Evolutionary conservation across 1,284 basidiomycete species (phyloP), one percentile per base, ranked within the genome.

Genomic region (Trichosporon ovoides): DNA sequence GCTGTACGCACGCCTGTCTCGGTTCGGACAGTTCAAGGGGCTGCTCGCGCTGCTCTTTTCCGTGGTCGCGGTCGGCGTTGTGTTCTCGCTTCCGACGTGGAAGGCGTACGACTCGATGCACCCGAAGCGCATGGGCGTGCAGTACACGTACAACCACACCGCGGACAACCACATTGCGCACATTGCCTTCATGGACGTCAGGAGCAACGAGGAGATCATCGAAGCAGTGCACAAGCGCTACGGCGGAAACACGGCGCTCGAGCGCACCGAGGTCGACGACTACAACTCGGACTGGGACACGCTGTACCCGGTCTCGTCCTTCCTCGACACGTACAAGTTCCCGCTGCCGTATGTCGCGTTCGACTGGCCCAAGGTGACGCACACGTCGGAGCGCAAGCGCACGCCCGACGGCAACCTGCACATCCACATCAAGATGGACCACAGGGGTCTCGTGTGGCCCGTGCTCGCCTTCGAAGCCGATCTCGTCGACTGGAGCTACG

Each of bases 391-490:
- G 3, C 68, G 69, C 33, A 82, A 4, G 67, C 81, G 31, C 78
- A 82, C 13, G 67, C 78, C 11, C 83, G 59, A 67, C 40, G 68
- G 85, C 7, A 81, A 83, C 2, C 81, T 92, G 56, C 83, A 80
- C 52, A 73, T 98, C 52, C 86, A 84, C 5, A 72, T 98, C 33
- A 78, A 82, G 46, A 82, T 97, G 43, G 79, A 84, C 43, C 93
- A 97, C 77, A 89, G 90, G 2, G 87, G 87, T 12, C 57, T 76
- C 12, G 71, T 74, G 11, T 71, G 55, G 61, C 57, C 71, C 83
- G 91, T 90, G 1, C 83, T 98, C 55, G 89, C 91, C 0, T 98
- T 98, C 68, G 88, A 94, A 56, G 94, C 91, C 0, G 88, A 96
- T 62, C 89, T 98, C 7, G 74, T 94, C 16, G 78, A 83, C 56